Conservation (phyloP, 2,329 filamentous ascomycete species). For the Fusarium ramigenum region DNA sequence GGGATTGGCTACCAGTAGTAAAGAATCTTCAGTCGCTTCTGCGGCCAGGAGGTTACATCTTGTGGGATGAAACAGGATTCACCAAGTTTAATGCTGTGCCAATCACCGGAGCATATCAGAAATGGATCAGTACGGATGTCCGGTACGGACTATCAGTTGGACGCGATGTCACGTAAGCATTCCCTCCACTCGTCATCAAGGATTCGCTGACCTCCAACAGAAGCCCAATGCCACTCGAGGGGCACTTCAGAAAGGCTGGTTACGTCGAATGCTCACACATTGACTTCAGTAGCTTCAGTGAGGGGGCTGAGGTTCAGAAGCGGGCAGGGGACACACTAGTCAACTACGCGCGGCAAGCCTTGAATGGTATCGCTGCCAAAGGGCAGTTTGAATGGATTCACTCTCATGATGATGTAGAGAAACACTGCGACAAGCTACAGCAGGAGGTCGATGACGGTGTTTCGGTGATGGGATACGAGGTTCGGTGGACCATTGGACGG, state of each 20-base stretch:
- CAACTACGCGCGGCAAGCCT: neutral
- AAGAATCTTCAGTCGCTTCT: neutral
- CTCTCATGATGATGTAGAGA: neutral
- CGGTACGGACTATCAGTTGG: neutral
- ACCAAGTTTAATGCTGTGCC: neutral
- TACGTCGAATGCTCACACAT: neutral
- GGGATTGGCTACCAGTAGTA: neutral
- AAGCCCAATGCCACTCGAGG: neutral
- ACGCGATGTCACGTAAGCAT: neutral
- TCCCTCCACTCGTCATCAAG: too few species aligned
- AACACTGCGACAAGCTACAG: neutral
- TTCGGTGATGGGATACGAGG: neutral
- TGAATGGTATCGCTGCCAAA: neutral
- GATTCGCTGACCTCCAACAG: neutral
- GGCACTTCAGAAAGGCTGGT: neutral
- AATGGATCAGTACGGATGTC: slow-evolving; percentile 8
- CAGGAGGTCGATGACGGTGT: neutral
- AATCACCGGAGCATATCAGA: neutral
- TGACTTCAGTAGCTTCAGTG: slow-evolving; percentile 7
- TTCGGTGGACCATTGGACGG: slow-evolving; percentile 6
- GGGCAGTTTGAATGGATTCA: slow-evolving; percentile 1
- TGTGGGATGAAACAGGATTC: slow-evolving; percentile 12
- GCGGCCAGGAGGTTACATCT: neutral
- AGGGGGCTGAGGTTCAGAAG: neutral
- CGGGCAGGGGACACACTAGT: neutral